Evolutionary conservation across 1,139 yeast species (phyloP), one percentile per base, ranked within the genome.

Genomic region (Yamadazyma mexicana): DNA sequence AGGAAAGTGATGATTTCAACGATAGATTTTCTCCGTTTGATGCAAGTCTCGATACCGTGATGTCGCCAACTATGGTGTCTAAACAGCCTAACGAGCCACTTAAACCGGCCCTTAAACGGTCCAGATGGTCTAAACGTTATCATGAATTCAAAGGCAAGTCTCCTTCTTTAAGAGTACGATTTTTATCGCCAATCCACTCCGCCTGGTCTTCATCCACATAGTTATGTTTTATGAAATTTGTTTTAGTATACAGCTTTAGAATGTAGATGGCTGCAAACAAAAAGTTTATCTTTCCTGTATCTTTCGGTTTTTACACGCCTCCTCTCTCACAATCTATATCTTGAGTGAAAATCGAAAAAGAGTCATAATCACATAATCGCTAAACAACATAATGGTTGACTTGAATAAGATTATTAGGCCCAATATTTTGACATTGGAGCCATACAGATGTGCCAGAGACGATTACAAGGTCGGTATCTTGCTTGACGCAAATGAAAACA

Each of bases 371-470:
- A 15, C n/a, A 11, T 8, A 8, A 7, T 17, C 10, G 14, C 17
- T 11, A 16, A 7, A 12, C 31, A 6, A 3, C 12, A 16, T 3
- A 18, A 49, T 49, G 53, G 52, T 49, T 10, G 42, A 84, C 50
- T 63, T 86, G 36, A 66, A 71, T 37, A 67, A 74, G 12, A 59
- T 87, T 15, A 84, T 87, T 1, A 77, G 98, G 60, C 96, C 97
- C 15, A 92, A 91, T 50, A 87, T 91, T 44, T 72, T 79, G 46
- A 66, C 77, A 2, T 70, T 91, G 39, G 88, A 85, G 64, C 98
- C 98, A 9, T 92, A 92, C 60, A 75, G 96, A 42, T 92, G 98
- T 64, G 98, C 98, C 1, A 72, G 98, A 62, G 98, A 92, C 41
- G 96, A 87, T 58, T 89, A 81, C 66, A 84, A 80, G 46, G 88